Evolutionary conservation across 768 basidiomycete genomes (phyloP).

Genomic region (Daedalea quercina): DNA sequence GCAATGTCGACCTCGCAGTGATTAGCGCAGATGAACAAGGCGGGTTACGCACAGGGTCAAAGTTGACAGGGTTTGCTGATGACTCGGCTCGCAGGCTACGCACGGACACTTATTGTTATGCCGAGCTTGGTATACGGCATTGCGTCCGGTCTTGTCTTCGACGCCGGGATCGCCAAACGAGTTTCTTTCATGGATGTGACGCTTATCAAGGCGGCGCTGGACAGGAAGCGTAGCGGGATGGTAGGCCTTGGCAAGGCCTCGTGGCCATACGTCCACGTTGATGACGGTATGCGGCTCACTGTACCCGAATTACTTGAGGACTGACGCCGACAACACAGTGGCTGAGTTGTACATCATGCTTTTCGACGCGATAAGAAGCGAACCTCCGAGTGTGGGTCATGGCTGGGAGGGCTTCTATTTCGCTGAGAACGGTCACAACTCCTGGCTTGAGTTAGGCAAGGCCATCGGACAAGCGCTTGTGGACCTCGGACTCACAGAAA

Average conservation of each 20-base stretch:
- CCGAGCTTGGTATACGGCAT: conserved; percentile 54
- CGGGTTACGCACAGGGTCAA: too few relatives aligned
- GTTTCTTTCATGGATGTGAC: conserved; percentile 45
- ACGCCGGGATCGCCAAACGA: conserved; percentile 43
- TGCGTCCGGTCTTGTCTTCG: conserved; percentile 48
- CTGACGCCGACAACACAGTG: conserved; percentile 25
- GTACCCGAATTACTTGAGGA: background rate
- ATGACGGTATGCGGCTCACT: conserved; percentile 28
- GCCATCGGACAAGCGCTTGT: conserved; percentile 28
- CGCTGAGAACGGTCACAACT: conserved; percentile 23
- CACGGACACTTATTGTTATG: conserved; percentile 42
- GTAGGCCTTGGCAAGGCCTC: conserved; percentile 49
- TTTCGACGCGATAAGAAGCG: conserved; percentile 28
- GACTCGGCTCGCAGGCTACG: conserved; percentile 41
- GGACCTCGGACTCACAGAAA: conserved; percentile 19
- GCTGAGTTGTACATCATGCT: conserved; percentile 35
- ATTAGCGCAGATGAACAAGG: conserved; percentile 44
- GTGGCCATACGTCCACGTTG: conserved; percentile 51
- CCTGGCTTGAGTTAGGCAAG: conserved; percentile 24
- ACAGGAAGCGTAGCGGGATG: conserved; percentile 36
- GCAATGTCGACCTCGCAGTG: conserved; percentile 41
- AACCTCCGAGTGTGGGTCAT: conserved; percentile 16
- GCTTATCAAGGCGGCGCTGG: conserved; percentile 30
- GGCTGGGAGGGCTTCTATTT: conserved; percentile 29
- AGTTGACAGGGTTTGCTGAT: too few relatives aligned